Evolutionary conservation across 1,284 basidiomycete species (phyloP), one percentile per base, ranked within the genome.

Genomic region (Schizopora paradoxa): DNA sequence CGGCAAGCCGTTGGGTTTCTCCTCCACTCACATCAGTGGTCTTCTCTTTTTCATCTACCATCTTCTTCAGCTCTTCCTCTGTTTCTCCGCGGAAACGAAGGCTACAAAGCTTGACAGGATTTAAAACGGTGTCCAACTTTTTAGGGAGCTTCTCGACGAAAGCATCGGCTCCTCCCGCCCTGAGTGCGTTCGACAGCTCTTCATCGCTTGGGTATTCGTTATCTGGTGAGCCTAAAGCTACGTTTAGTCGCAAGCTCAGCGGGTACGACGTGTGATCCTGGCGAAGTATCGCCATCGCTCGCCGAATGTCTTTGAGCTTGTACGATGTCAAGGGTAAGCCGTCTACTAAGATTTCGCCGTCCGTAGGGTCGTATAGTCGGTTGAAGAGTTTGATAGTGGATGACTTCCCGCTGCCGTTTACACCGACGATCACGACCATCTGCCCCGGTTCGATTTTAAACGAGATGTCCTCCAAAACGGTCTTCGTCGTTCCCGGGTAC

Each of bases 401-500:
- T 1, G 69, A 66, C 54, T 78, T 78, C 18, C 75, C 75, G 52
- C 68, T 71, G 5, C 73, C 74, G 48, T 73, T 74, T 16, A 51
- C 54, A 8, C 76, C 75, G 0, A 72, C 69, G 1, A 77, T 59
- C 19, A 75, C 65, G 19, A 73, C 64, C 2, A 76, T 57, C 37
- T 72, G 63, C 7, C 74, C 74, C 0, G 70, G 61, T 2, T 61
- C 48, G 41, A 77, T 65, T 0, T 57, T 61, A 38, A 76, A 62
- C 2, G 67, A 68, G 13, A 71, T 60, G 10, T 65, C 46, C 1
- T 53, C 37, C 18, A 74, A 50, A 13, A 61, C 68, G 6, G 60
- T 52, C 10, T 43, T 52, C 3, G 53, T 43, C 14, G 51, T 51
- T 22, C 45, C 51, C 8, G 64, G 63, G 47, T 73, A 73, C 11